Evolutionary conservation across 352 stramenopile genomes (phyloP).

Genomic region (Globisporangium cystogenes): DNA sequence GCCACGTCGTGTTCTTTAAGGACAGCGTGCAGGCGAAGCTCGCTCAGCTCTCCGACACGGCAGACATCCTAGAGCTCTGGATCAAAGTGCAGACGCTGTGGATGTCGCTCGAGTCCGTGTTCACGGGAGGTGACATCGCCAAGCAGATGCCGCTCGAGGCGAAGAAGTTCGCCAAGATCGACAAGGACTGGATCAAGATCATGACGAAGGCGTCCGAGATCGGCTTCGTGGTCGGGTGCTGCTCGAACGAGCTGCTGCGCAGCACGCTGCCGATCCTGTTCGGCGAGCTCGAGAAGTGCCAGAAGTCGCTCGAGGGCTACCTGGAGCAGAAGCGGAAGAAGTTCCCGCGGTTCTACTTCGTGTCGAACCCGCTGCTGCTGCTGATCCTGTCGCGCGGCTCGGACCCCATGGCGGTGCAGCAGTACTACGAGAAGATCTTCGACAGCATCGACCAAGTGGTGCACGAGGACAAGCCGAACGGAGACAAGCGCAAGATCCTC

Average conservation of each 20-base stretch:
- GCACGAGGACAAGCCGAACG: conserved; percentile 34
- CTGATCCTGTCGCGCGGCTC: conserved; percentile 86
- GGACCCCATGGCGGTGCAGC: conserved; percentile 69
- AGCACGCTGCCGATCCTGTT: conserved; percentile 86
- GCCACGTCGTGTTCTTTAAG: conserved; percentile 87
- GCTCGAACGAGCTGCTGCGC: conserved; percentile 78
- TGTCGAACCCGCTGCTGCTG: conserved; percentile 88
- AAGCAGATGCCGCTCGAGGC: conserved; percentile 91
- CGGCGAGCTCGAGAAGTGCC: conserved; percentile 88
- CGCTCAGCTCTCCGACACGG: conserved; percentile 81
- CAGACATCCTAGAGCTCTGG: conserved; percentile 88
- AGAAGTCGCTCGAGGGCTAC: conserved; percentile 90
- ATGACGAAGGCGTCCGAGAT: conserved; percentile 84
- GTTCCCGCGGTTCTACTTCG: conserved; percentile 92
- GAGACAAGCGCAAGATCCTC: conserved; percentile 58
- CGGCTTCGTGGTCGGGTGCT: conserved; percentile 70
- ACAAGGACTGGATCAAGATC: conserved; percentile 90
- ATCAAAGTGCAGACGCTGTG: conserved; percentile 90
- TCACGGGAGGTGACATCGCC: conserved; percentile 90
- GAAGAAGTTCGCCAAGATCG: conserved; percentile 91
- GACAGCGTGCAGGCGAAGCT: conserved; percentile 76
- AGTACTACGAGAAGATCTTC: conserved; percentile 89
- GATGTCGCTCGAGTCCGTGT: conserved; percentile 89
- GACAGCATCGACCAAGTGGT: conserved; percentile 74
- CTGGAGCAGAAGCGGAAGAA: conserved; percentile 89